phyloP scores from a whole-genome alignment of 768 basidiomycete species.

The Leucocoprinus leucothites region DNA sequence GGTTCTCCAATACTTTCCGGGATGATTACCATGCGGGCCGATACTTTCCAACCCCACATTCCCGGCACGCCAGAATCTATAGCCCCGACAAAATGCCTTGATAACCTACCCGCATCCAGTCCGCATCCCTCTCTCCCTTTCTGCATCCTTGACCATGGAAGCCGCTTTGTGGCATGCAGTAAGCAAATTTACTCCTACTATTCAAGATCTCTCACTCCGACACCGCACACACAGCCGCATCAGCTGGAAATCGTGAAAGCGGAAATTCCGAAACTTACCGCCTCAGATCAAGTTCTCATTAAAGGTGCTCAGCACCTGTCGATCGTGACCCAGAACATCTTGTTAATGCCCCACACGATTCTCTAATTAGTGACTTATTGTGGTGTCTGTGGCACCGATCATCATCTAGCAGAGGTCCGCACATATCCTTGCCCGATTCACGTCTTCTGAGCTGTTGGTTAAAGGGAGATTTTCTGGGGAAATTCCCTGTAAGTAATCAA shows the following conservation, averaged over 20 bases:
- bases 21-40: too few relatives aligned
- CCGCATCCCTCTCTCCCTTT: too few relatives aligned
- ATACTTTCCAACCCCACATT: too few relatives aligned
- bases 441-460: slow-evolving; percentile 12
- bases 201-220: not conserved
- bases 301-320: slow-evolving; percentile 45
- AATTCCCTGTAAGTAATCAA: slow-evolving; percentile 54
- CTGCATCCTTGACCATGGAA: not conserved
- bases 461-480: slow-evolving; percentile 66
- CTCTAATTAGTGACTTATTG: slow-evolving; percentile 32
- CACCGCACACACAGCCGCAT: slow-evolving; percentile 33
- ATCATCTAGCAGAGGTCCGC: slow-evolving; percentile 44
- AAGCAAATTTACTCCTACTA: not conserved
- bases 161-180: slow-evolving; percentile 10
- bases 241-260: slow-evolving; percentile 51
- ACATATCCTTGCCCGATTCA: not conserved
- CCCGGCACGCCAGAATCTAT: too few relatives aligned
- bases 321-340: too few relatives aligned
- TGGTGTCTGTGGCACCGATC: slow-evolving; percentile 72
- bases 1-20: too few relatives aligned
- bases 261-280: slow-evolving; percentile 46
- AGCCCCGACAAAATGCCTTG: too few relatives aligned
- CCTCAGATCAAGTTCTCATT: slow-evolving; percentile 51
- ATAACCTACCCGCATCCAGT: too few relatives aligned
- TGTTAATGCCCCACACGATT: too few relatives aligned